These are phyloP conservation scores for Lentinula sp. DNA, from an alignment of 768 basidiomycete genomes.

Conservation along the genomic window DNA sequence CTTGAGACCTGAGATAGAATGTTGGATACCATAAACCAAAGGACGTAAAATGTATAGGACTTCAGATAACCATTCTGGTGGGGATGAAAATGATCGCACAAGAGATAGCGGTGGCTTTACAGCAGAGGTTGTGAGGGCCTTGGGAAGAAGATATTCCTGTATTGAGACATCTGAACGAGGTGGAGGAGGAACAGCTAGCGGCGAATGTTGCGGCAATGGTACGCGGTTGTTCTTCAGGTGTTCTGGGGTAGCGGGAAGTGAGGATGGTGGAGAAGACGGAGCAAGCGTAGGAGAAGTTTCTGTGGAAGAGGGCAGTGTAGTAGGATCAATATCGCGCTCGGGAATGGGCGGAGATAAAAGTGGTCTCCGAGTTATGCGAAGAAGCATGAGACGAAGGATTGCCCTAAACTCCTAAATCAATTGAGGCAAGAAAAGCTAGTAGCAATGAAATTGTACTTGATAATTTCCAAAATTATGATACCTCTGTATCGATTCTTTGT, in stretches of 20 bases:
- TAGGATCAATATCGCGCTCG: constrained; percentile 82
- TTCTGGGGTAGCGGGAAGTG: constrained; percentile 61
- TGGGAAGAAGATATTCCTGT: constrained; percentile 80
- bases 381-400: constrained; percentile 62
- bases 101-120: constrained; percentile 70
- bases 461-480: constrained; percentile 67
- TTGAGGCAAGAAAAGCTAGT: constrained; percentile 1
- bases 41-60: constrained; percentile 67
- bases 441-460: constrained; percentile 58
- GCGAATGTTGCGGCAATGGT: constrained; percentile 56
- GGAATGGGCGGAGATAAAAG: constrained; percentile 74
- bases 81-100: constrained; percentile 50
- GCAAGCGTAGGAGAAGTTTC: constrained; percentile 56
- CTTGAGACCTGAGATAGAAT: neutral
- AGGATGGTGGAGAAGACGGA: constrained; percentile 49
- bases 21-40: constrained; percentile 61
- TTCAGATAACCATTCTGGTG: constrained; percentile 74
- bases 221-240: constrained; percentile 77
- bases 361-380: constrained; percentile 74
- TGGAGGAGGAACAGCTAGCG: constrained; percentile 46
- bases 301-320: constrained; percentile 50
- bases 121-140: constrained; percentile 66
- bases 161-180: constrained; percentile 48
- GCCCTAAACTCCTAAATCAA: constrained; percentile 42
- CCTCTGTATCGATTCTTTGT: constrained; percentile 65